Evolutionary conservation across 1,284 basidiomycete genomes (phyloP), one percentile per base, ranked within the genome.

Genomic region (Ceratobasidium sp.): DNA sequence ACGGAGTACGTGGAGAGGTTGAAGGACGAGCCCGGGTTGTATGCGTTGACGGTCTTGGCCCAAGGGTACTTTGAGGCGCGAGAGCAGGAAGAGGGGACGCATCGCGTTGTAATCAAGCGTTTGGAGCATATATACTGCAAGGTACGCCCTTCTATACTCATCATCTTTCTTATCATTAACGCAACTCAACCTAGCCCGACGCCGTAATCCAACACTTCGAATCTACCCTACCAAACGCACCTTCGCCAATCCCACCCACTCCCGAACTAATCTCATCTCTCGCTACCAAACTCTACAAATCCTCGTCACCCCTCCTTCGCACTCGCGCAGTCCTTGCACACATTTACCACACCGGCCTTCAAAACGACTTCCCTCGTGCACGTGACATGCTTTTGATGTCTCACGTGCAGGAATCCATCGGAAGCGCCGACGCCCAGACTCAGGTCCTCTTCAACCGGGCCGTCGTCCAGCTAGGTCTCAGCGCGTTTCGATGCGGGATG

Each of bases 311-410:
- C 15, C 91, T 99, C 77, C 89, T 98, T 79, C 94, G 97, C 79
- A 98, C 97, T 33, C 94, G 98, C 80, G 97, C 98, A 10, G 97
- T 99, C 91, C 92, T 99, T 75, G 95, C 93, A 85, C 98, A 99
- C 85, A 97, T 99, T 84, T 99, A 97, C 86, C 96, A 98, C 86
- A 94, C 97, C 84, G 97, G 97, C 39, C 90, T 98, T 46, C 96
- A 98, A 86, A 98, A 97, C 83, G 94, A 98, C 84, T 99, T 97
- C 89, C 92, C 98, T 88, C 95, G 95, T 60, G 96, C 98, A 9
- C 95, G 98, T 55, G 98, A 99, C 87, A 97, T 99, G 94, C 89
- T 99, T 70, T 89, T 99, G 81, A 99, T 99, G 98, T 98, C 96
- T 15, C 98, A 99, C 86, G 90, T 99, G 66, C 97, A 99, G 86